Percentiles rank a stretch among this genome's conserved stretches.
Conservation (phyloP, 306 rosid species). For the Rosa chinensis region DNA sequence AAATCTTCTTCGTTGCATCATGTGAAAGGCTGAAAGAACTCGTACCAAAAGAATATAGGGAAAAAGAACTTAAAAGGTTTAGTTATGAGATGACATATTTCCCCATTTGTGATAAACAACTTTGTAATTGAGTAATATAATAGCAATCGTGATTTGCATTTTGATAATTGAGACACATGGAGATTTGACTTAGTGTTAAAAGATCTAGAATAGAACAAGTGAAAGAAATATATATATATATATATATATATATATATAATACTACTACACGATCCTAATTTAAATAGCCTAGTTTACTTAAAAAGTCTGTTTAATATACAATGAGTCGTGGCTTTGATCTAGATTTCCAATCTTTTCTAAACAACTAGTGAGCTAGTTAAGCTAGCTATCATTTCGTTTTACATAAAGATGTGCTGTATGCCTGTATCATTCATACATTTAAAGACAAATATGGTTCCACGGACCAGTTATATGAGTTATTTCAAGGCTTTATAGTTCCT, state of each 20-base stretch:
- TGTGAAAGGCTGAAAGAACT: not conserved
- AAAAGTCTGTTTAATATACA: not conserved
- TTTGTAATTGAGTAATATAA: not conserved
- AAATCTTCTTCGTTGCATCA: not conserved
- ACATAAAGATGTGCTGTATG: conserved; percentile 1
- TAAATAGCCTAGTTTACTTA: not conserved
- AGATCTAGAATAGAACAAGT: not conserved
- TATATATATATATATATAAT: too few species aligned
- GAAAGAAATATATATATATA: not conserved
- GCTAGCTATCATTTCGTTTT: conserved; percentile 8
- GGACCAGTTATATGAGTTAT: too few species aligned
- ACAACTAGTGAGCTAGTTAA: not conserved
- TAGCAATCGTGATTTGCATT: not conserved
- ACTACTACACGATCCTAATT: not conserved
- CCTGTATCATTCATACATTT: not conserved
- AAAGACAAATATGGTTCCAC: too few species aligned
- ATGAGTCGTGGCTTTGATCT: not conserved
- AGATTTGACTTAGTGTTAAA: conserved; percentile 4
- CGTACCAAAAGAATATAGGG: not conserved
- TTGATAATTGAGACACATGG: conserved; percentile 8
- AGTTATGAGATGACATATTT: not conserved
- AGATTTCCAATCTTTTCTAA: not conserved
- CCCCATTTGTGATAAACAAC: not conserved
- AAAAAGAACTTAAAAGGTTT: not conserved
- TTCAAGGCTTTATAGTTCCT: too few species aligned